Evolutionary conservation across 208 protist species (phyloP), one percentile per base, ranked within the genome.

Genomic region (Leishmania amazonensis): DNA sequence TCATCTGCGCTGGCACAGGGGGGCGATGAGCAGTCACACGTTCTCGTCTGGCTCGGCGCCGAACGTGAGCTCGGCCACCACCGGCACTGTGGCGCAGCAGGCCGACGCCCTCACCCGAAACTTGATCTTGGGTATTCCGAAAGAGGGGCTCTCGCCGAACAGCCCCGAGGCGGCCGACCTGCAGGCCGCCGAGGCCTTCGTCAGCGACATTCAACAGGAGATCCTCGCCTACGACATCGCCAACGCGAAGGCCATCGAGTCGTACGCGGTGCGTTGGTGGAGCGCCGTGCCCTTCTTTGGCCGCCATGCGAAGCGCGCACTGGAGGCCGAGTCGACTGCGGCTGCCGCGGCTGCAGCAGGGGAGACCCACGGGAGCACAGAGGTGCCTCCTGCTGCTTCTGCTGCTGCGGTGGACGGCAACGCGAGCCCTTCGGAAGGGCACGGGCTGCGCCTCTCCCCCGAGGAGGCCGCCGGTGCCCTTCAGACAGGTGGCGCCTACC

Each of bases 221-320:
- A 96, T 96, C 24, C 70, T 93, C 31, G 91, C 88, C n/a, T 95
- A 94, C 75, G 93, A 96, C 79, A 88, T 94, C 31, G 93, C 91
- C 45, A 96, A 96, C 73, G 91, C 91, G n/a, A 88, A 87, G 31
- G 93, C 93, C 9, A 92, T 95, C 85, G 90, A 95, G 86, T 80
- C 87, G 57, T 94, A 94, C 86, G 88, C 89, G 60, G 85, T 81
- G 15, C 74, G 75, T 60, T 92, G 87, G 80, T 95, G 90, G 93
- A 85, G 80, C 54, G 85, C 79, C 31, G 83, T 96, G 31, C 91
- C 93, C 0, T 91, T 81, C 68, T 88, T 96, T 57, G 90, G 92
- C 28, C 88, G 88, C 1, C 86, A 83, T 57, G 83, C 88, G 24
- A 87, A 85, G 70, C 82, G 68, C 19, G 76, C 79, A 31, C 67